A percentile compares a stretch with the other conserved stretches of the same genome.
These are phyloP conservation scores for Pseudomassariella vexata DNA, from an alignment of 2,329 filamentous ascomycete species.

Conservation along the genomic window DNA sequence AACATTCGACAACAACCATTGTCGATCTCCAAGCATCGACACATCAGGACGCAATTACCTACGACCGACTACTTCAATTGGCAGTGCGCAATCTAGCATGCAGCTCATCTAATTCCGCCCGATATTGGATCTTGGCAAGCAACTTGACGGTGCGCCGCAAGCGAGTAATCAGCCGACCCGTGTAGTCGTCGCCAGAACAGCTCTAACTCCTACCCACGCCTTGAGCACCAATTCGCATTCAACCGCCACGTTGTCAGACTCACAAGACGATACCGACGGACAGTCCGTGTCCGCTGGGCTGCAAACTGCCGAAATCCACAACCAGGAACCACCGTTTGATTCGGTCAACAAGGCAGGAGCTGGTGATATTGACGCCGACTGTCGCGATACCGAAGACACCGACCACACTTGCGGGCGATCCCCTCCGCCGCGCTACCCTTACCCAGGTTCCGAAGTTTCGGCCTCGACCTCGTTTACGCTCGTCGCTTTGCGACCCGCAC, in stretches of 20 bases:
- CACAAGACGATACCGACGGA: slow-evolving; percentile 37
- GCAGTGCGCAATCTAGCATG: no score
- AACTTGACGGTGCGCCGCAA: no score
- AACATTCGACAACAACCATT: no score
- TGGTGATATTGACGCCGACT: slow-evolving; percentile 25
- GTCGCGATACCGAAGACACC: slow-evolving; percentile 25
- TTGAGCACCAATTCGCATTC: slow-evolving; percentile 8
- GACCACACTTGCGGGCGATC: slow-evolving; percentile 34
- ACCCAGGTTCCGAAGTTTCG: slow-evolving; percentile 50
- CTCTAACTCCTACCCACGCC: no score
- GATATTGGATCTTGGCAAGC: no score
- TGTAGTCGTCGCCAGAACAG: no score
- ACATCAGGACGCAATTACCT: no score
- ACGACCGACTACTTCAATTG: no score
- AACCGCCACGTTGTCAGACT: slow-evolving; percentile 43
- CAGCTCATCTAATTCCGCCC: no score
- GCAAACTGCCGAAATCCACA: slow-evolving; percentile 17
- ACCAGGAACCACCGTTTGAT: slow-evolving; percentile 6
- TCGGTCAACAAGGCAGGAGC: slow-evolving; percentile 13
- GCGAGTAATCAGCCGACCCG: no score
- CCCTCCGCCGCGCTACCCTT: slow-evolving; percentile 57
- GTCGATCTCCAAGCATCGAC: no score
- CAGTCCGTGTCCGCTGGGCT: slow-evolving; percentile 36
- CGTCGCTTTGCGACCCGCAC: slow-evolving; percentile 31
- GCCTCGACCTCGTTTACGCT: slow-evolving; percentile 33